Evolutionary conservation across 257 asterid genomes (phyloP).

Genomic region (Nicotiana attenuata): DNA sequence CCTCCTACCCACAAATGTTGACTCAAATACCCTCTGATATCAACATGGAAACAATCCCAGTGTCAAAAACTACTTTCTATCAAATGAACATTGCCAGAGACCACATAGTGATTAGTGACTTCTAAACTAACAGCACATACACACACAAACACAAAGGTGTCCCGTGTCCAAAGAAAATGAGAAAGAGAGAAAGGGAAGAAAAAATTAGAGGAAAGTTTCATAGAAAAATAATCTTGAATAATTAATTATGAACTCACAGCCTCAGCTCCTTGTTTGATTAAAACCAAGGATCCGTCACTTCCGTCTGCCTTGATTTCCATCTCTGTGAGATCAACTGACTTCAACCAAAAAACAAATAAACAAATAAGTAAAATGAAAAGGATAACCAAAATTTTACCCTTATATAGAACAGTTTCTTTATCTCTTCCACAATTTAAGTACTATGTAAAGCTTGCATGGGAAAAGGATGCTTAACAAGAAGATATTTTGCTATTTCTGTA

Average conservation of each 20-base stretch:
- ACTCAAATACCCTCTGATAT: constrained; percentile 73
- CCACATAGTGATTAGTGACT: not conserved
- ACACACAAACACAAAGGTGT: not conserved
- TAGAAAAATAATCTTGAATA: not conserved
- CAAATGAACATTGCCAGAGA: not conserved
- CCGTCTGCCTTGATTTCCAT: constrained; percentile 48
- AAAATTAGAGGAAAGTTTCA: not conserved
- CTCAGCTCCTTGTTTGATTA: constrained; percentile 88
- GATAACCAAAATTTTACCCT: not conserved
- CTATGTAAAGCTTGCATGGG: not conserved
- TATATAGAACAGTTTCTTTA: not conserved
- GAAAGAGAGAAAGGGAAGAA: not conserved
- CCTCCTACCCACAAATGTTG: constrained; percentile 74
- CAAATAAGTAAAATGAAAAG: not conserved
- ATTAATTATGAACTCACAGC: constrained; percentile 54
- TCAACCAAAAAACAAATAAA: not conserved
- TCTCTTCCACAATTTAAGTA: not conserved
- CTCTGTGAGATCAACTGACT: not conserved
- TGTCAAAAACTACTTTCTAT: not conserved
- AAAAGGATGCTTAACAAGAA: not conserved
- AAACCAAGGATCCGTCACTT: constrained; percentile 41
- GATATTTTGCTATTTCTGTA: no score
- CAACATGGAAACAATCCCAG: not conserved
- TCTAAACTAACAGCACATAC: not conserved
- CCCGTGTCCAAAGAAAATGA: not conserved